Evolutionary conservation across 2,329 filamentous ascomycete species (phyloP), one percentile per base, ranked within the genome.

Genomic region (Colletotrichum godetiae): DNA sequence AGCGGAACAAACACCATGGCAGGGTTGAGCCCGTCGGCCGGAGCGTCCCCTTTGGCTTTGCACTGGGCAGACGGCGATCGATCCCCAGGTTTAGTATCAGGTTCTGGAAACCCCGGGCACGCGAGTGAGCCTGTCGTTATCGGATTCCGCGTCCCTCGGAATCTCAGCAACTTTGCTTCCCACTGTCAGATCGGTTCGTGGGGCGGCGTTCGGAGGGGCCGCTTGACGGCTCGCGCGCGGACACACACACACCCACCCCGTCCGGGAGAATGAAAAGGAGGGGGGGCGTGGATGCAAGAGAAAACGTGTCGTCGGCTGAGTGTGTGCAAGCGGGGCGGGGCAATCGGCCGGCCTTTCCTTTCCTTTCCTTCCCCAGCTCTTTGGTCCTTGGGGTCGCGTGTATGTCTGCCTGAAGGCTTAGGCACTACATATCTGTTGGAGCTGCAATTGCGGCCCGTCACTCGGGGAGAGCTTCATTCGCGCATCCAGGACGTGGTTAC

Each of bases 391-490:
- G 60, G 62, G 1, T 55, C 52, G 37, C 37, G 13, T 31, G 19
- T 56, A 7, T 49, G n/a, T 12, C 15, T 37, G 70, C 70, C 70
- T 73, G 62, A 64, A 2, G 12, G 37, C 0, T 4, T 13, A 74
- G 72, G 72, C 52, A 1, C 7, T 6, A 35, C 33, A 35, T 67
- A 7, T 46, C 42, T 49, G 7, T 49, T n/a, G 8, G 19, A 49
- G 19, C 1, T 52, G 37, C 52, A 57, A 72, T 67, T 67, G 62
- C 52, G 62, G 42, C 8, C 35, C 67, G 56, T 55, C 22, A 62
- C 72, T 72, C 8, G 61, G 69, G 60, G 62, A 65, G 63, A 72
- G 72, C 72, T 74, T 67, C 72, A 53, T 22, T 62, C 58, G 61
- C 57, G 49, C 57, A 58, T 29, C 68, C 37, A 67, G 61, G 29